Conservation (phyloP, 2,329 filamentous ascomycete genomes). For the Trichoderma hamatum region DNA sequence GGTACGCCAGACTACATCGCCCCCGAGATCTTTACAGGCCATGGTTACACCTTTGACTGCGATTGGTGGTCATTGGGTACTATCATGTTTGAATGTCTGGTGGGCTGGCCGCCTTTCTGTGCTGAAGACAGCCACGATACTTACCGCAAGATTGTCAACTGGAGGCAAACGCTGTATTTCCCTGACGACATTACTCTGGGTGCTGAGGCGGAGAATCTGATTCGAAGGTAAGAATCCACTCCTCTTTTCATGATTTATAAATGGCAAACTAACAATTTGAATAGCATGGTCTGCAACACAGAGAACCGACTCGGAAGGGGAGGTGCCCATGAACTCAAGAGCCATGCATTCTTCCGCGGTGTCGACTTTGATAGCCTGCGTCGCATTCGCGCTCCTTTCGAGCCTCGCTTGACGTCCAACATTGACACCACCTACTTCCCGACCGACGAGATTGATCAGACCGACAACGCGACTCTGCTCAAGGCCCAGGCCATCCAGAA, state of each 20-base stretch:
- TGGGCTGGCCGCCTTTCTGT: conserved; percentile 98
- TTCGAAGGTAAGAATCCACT: conserved; percentile 70
- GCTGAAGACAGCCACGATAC: conserved; percentile 97
- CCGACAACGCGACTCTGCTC: conserved; percentile 85
- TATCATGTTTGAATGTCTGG: conserved; percentile 99
- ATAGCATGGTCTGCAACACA: conserved; percentile 87
- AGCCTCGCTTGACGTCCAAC: conserved; percentile 88
- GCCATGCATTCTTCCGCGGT: conserved; percentile 92
- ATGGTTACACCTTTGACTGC: conserved; percentile 94
- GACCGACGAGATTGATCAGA: conserved; percentile 96
- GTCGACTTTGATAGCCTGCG: conserved; percentile 94
- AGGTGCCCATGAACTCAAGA: conserved; percentile 90
- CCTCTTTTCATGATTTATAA: neutral
- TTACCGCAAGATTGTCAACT: conserved; percentile 99
- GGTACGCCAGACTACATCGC: conserved; percentile 98
- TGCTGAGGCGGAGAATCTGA: conserved; percentile 86
- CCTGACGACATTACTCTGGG: conserved; percentile 91
- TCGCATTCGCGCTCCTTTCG: conserved; percentile 91
- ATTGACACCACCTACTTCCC: conserved; percentile 99
- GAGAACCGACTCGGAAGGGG: conserved; percentile 87
- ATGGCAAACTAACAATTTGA: neutral
- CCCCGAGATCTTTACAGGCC: conserved; percentile 95
- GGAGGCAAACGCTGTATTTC: conserved; percentile 94
- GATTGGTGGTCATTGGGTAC: conserved; percentile 99
- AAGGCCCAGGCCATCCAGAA: conserved; percentile 79